Conservation (phyloP, 1,284 basidiomycete genomes). For the Ustilago shanxiensis region DNA sequence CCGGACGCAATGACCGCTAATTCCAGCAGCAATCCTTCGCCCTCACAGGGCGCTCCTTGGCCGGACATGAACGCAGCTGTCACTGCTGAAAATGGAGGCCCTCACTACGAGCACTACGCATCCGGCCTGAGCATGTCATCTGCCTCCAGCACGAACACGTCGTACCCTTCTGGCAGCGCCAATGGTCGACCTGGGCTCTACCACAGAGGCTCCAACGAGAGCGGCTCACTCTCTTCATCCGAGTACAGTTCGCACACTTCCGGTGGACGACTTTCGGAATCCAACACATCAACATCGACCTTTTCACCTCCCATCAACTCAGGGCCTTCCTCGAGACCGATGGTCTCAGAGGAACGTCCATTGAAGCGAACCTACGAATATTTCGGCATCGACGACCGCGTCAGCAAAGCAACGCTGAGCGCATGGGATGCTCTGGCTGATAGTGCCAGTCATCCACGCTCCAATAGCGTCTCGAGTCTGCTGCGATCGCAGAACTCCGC, state of each 20-base stretch:
- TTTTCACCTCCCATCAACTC: constrained; percentile 34
- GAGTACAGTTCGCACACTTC: constrained; percentile 28
- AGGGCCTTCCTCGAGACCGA: constrained; percentile 25
- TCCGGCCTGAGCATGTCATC: not conserved
- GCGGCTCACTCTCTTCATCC: constrained; percentile 28
- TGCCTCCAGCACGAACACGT: not conserved
- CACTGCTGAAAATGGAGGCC: constrained; percentile 1
- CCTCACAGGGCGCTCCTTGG: constrained; percentile 4
- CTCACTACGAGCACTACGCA: constrained; percentile 31
- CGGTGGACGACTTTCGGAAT: constrained; percentile 20
- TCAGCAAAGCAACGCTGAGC: constrained; percentile 36
- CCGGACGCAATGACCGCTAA: constrained; percentile 2
- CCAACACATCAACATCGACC: constrained; percentile 25
- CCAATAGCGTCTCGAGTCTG: constrained; percentile 42
- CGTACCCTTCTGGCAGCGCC: not conserved
- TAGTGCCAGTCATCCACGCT: constrained; percentile 37
- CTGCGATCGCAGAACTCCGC: constrained; percentile 43
- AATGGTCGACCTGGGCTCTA: constrained; percentile 32
- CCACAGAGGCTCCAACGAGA: constrained; percentile 35
- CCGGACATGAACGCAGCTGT: constrained; percentile 1
- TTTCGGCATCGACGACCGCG: constrained; percentile 19
- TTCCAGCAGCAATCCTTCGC: constrained; percentile 12
- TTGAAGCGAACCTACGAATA: constrained; percentile 30
- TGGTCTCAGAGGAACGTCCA: constrained; percentile 33
- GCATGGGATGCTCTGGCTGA: constrained; percentile 50